Base-by-base conservation (phyloP, 2,329 filamentous ascomycete species). In the Fusarium citri region DNA sequence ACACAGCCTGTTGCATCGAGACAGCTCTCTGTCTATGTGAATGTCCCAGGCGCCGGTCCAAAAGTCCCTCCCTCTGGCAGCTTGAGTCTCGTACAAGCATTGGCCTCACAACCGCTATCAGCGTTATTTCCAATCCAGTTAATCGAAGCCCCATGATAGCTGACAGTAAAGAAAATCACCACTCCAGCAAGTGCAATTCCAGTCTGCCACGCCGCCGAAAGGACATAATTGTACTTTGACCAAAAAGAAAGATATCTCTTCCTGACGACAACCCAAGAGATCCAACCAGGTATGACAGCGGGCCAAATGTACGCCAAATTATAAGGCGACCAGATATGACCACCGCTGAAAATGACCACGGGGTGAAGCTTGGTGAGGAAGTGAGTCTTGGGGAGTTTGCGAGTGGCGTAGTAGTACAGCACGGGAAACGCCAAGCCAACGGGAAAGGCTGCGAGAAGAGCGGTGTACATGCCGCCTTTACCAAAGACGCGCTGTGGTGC, bases 81-180 rank as follows among this genome's bases (percentile, higher is more conserved):
- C 22, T 66, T 57, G 2, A 76, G 70, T 9, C 66, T 66, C 14
- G 77, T 77, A 0, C 73, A 64, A 10, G 55, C 28, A 5, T 63
- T 26, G 3, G 66, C 72, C 42, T 79, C 77, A 25, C 77, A 79
- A 3, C 77, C 77, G 14, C 65, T 66, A 8, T 63, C 55, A 1
- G 69, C 46, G 14, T 70, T 73, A 61, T 84, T 85, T 3, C 84
- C 84, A 78, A 83, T 84, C 84, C 84, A 86, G 6, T 80, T 63
- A 22, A 85, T 57, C 28, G 78, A 72, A 6, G 78, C 69, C 0
- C 74, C 75, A 1, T 73, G 74, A 69, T 79, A 84, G 61, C 83
- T 79, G 8, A 86, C 76, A 2, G 80, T 79, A 59, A 87, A 87
- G 76, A 86, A 83, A 51, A 86, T 83, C 46, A 87, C 66, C n/a